These are phyloP conservation scores for Triticum monococcum DNA, from an alignment of 176 grass and related monocot genomes.

Conservation along the genomic window DNA sequence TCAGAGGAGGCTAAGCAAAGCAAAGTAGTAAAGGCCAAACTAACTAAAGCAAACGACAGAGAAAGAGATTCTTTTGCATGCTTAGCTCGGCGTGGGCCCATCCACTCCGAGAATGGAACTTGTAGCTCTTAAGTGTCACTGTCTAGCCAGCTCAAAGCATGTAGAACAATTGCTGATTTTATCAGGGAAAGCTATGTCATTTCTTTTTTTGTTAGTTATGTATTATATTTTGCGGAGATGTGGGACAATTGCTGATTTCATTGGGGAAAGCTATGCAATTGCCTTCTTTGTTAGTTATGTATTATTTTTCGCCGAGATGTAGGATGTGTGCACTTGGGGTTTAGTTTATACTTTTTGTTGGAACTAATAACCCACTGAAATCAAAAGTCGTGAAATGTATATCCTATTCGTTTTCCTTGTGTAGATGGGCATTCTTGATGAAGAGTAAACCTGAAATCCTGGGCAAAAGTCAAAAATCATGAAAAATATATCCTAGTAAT, in stretches of 20 bases:
- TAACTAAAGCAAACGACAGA: neutral
- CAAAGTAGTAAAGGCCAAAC: neutral
- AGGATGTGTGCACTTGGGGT: no score
- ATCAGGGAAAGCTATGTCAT: no score
- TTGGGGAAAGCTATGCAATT: no score
- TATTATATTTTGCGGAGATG: no score
- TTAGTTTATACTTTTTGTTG: neutral
- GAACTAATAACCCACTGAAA: neutral
- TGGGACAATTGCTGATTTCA: no score
- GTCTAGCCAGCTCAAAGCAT: neutral
- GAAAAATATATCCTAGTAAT: neutral
- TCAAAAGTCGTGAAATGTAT: neutral
- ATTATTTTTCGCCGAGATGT: no score
- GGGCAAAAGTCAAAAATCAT: neutral
- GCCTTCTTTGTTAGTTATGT: no score
- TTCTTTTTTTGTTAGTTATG: no score
- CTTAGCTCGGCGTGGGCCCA: neutral
- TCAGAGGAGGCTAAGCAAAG: conserved; percentile 10
- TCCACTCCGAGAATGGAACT: neutral
- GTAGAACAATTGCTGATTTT: neutral
- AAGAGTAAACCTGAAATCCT: neutral
- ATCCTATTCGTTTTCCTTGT: neutral
- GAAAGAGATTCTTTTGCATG: neutral
- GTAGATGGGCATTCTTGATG: neutral
- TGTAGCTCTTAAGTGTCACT: no score